Evolutionary conservation across 1,139 yeast species (phyloP), one percentile per base, ranked within the genome.

Genomic region (Pichia sp.): DNA sequence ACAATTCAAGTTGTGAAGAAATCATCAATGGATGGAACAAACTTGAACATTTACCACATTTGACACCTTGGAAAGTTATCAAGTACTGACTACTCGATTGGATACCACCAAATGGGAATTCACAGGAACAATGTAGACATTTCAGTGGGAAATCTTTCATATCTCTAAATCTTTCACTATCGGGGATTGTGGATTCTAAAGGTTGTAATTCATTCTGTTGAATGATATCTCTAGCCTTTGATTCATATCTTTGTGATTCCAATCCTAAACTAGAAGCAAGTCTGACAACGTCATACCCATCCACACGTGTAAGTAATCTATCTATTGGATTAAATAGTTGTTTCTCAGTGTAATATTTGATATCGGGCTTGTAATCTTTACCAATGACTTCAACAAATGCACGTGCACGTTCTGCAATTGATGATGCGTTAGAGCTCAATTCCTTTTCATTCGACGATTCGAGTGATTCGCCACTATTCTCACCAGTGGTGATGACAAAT

Each of bases 251-350:
- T 42, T 69, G 71, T 32, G 84, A 67, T 51, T 87, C 95, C 30
- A 91, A 66, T 0, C 95, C 94, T 31, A 93, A 66, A 4, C 82
- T 68, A 33, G 71, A 69, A 3, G 96, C 94, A 22, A 91, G 67
- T 46, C 94, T 70, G 33, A 77, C 74, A 55, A 79, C 70, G 53
- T 91, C 97, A 41, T 85, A 72, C 26, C 97, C 96, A 45, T 86
- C 94, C 39, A 93, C 79, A 46, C 82, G 74, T 47, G 82, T 94
- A 34, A 91, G 66, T 37, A 93, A 65, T 60, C 98, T 79, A 54
- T 86, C 94, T 12, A 91, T 79, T 2, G 97, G 97, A 3, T 94
- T 91, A 54, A 82, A 75, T 13, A 93, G 73, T 59, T 93, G 99
- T 55, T 85, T 83, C 46, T 82, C 94, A 49, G 88, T 66, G 55